Evolutionary conservation across 257 asterid genomes (phyloP), one percentile per base, ranked within the genome.

Genomic region (Cruciata laevipes): DNA sequence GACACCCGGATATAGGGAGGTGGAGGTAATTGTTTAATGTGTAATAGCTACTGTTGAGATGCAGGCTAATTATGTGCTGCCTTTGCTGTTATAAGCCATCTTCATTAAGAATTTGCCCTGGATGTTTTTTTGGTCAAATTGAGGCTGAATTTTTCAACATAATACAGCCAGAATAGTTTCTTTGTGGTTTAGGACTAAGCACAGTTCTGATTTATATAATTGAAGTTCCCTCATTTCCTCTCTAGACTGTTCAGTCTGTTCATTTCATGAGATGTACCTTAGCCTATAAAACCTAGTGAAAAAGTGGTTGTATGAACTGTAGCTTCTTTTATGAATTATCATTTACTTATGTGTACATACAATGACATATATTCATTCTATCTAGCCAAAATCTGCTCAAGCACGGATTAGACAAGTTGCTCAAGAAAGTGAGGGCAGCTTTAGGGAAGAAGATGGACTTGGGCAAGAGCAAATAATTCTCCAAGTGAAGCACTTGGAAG

Each of bases 321-420:
- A 24, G 31, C 42, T 13, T 30, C 23, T 8, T 42, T 42, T 42
- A 42, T 13, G 18, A 37, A 5, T 64, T 44, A 30, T 57, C 44
- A 31, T 31, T 61, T 0, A 32, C 14, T 17, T 30, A 6, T 32
- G 11, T 7, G 18, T 31, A 31, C 49, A n/a, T 16, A 20, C n/a
- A 32, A 52, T 66, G 14, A 44, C 61, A 20, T 37, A 30, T 5
- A 13, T 59, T 59, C 6, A 16, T 66, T 51, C 27, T n/a, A n/a
- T n/a, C n/a, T 79, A 85, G 97, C 79, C 78, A 40, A 88, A 88
- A 70, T 71, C 81, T 71, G 75, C 81, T 65, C 92, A 83, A 61
- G 60, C 75, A 38, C 84, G 89, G 68, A 72, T 31, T 11, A 86
- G 79, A 82, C 88, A 82, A 74, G 80, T 67, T 70, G 82, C 83